Evolutionary conservation across 2,329 filamentous ascomycete genomes (phyloP), one percentile per base, ranked within the genome.

Genomic region (Penicillium fuscoglaucum): DNA sequence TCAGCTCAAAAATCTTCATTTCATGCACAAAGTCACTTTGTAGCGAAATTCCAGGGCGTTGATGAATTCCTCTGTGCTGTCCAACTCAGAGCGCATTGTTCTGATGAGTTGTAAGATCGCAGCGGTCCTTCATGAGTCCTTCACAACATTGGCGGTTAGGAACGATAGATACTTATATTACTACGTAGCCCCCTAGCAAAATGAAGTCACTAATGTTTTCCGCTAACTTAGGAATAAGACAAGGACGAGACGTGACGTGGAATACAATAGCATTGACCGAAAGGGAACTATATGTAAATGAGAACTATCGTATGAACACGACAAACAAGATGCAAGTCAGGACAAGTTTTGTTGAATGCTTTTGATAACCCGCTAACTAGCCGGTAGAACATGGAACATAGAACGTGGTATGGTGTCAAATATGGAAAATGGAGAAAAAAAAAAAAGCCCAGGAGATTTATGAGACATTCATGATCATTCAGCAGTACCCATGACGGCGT

Each of bases 401-500:
- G n/a, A 47, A 55, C 28, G 49, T 37, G 50, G 17, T 15, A 61
- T 40, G 31, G 37, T 21, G 19, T 54, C 44, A 57, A 51, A 47
- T 29, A 41, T 43, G 52, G 39, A 49, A 52, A 45, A 49, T 52
- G 28, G 10, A 37, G 8, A 28, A 37, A 13, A 24, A 13, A 24
- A 39, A 21, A 28, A 40, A 21, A 21, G 9, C 15, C 48, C 45
- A 15, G 56, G n/a, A 43, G 4, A 21, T 29, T 61, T 24, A 65
- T 33, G 55, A 53, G 17, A 57, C 13, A 63, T 9, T 59, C 56
- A 26, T 21, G 19, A 48, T 48, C 21, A 48, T 48, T 48, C 46
- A 48, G 31, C 31, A 46, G 61, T 60, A 4, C 68, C 67, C 64
- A 72, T 66, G 19, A 72, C 70, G 52, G 68, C 68, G 44, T 66